A percentile compares a stretch with the other conserved stretches of the same genome.
Conservation (phyloP, 805 yeast genomes). For the Suhomyces sp. region DNA sequence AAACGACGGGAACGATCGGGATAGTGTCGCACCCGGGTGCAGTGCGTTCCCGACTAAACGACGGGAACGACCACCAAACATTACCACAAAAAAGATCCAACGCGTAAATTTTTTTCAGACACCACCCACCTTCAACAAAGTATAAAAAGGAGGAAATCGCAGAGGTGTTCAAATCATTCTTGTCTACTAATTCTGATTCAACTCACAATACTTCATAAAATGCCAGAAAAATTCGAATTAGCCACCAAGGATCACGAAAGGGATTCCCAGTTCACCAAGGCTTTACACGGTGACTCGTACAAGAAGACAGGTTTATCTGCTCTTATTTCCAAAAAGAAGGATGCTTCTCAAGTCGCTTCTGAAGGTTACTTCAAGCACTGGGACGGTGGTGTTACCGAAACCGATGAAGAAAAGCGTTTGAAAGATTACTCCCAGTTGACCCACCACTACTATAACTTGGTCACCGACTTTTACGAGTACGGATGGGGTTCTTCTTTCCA, state of each 20-base stretch:
- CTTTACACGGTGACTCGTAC: conserved; percentile 80
- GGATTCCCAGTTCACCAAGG: conserved; percentile 76
- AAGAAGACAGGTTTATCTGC: conserved; percentile 73
- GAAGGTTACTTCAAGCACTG: conserved; percentile 94
- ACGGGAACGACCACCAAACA: conserved; percentile 5
- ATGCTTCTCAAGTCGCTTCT: conserved; percentile 76
- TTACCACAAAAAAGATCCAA: neutral
- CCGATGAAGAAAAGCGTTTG: conserved; percentile 71
- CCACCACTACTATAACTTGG: conserved; percentile 93
- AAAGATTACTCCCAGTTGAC: conserved; percentile 88
- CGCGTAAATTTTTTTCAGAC: conserved; percentile 4
- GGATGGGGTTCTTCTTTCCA: conserved; percentile 99
- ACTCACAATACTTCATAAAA: conserved; percentile 7
- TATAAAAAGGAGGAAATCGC: neutral
- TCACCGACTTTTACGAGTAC: conserved; percentile 96
- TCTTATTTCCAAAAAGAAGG: conserved; percentile 69
- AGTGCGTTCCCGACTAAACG: no score
- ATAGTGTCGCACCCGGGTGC: neutral
- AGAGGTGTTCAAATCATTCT: no score
- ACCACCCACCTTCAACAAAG: conserved; percentile 1
- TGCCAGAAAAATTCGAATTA: conserved; percentile 24
- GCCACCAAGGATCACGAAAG: conserved; percentile 52
- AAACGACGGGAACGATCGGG: conserved; percentile 2
- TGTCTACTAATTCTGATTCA: conserved; percentile 9
- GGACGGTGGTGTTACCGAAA: conserved; percentile 83